Conservation (phyloP, 805 yeast genomes). For the Ogataea salicorniae region DNA sequence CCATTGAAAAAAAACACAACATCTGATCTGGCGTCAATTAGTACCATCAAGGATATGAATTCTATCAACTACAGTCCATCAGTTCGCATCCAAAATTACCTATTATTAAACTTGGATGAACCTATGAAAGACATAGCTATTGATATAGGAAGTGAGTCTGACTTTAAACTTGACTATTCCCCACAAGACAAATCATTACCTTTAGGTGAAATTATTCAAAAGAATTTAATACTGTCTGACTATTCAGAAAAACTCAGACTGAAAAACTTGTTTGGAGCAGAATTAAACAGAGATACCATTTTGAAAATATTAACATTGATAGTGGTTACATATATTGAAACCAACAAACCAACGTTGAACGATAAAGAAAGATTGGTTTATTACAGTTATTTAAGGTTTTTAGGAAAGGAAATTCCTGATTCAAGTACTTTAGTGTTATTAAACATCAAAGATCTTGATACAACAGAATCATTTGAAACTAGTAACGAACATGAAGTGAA, state of each 20-base stretch:
- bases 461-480: slow-evolving; percentile 10
- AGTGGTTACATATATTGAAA: slow-evolving; percentile 8
- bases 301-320: slow-evolving; percentile 7
- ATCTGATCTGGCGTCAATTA: not conserved
- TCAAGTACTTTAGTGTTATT: not conserved
- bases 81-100: not conserved
- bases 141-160: not conserved
- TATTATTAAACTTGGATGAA: not conserved
- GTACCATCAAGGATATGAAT: not conserved
- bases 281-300: not conserved
- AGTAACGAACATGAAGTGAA: slow-evolving; percentile 1
- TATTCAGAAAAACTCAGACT: slow-evolving; percentile 7
- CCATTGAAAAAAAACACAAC: not conserved
- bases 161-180: not conserved
- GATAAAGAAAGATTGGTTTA: slow-evolving; percentile 10
- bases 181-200: not conserved
- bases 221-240: slow-evolving; percentile 6
- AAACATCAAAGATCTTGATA: slow-evolving; percentile 8
- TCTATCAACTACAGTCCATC: slow-evolving; percentile 4
- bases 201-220: slow-evolving; percentile 1
- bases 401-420: not conserved
- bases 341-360: not conserved
- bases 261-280: slow-evolving; percentile 2
- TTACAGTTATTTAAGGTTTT: slow-evolving; percentile 7
- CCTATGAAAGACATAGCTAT: not conserved